Conservation (phyloP, 108 stramenopile species). For the Pseudonitzschia multiseries region DNA sequence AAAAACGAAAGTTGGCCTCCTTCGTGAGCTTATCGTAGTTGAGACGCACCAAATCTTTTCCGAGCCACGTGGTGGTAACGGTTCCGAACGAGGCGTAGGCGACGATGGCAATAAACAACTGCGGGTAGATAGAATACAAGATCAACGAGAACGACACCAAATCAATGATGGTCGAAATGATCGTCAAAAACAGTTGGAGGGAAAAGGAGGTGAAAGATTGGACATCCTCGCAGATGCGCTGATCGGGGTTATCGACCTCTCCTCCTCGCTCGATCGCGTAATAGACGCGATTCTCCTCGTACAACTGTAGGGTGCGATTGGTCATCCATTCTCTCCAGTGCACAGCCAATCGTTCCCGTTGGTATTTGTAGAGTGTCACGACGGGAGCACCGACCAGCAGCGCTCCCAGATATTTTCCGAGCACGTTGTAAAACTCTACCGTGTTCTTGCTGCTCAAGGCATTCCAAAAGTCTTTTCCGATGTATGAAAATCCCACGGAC, state of each 20-base stretch:
- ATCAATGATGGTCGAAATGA: slow-evolving; percentile 86
- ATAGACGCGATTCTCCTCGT: slow-evolving; percentile 77
- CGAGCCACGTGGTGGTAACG: slow-evolving; percentile 58
- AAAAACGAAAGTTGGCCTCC: slow-evolving; percentile 93
- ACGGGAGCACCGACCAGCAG: slow-evolving; percentile 84
- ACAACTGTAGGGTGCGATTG: slow-evolving; percentile 71
- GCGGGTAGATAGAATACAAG: slow-evolving; percentile 86
- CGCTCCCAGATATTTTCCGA: slow-evolving; percentile 70
- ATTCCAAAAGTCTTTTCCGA: slow-evolving; percentile 93
- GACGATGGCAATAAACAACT: slow-evolving; percentile 86
- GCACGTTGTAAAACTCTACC: slow-evolving; percentile 72
- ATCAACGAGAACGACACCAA: slow-evolving; percentile 88
- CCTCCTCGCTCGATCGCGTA: slow-evolving; percentile 68
- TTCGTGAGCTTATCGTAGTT: slow-evolving; percentile 80
- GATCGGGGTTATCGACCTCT: slow-evolving; percentile 89
- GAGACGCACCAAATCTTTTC: slow-evolving; percentile 70
- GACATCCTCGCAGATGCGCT: slow-evolving; percentile 95
- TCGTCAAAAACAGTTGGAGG: slow-evolving; percentile 87
- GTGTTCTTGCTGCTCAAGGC: slow-evolving; percentile 80
- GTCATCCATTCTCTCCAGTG: slow-evolving; percentile 95
- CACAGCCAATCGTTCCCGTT: slow-evolving; percentile 66
- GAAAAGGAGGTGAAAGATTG: slow-evolving; percentile 84
- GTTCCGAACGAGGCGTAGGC: slow-evolving; percentile 84
- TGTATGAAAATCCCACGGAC: slow-evolving; percentile 86
- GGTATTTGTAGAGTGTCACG: slow-evolving; percentile 80